Percentiles rank a stretch among this genome's conserved stretches.
Evolutionary conservation across 2,329 filamentous ascomycete species (phyloP).

Genomic region (Ophiostoma himal-ulmi): DNA sequence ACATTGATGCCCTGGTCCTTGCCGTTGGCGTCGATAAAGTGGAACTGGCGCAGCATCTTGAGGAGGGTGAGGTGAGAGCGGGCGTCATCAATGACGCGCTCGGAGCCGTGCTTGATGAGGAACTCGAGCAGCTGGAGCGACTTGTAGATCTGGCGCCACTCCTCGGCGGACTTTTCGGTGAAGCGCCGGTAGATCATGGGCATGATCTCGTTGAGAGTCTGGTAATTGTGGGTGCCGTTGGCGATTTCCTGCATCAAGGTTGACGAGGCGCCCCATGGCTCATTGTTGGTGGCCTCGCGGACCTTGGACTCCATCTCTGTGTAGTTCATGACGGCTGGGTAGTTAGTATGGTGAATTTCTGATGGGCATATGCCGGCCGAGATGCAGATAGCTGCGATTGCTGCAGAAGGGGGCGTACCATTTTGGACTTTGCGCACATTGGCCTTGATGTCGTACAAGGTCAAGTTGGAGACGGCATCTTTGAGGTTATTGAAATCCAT

Average conservation of each 20-base stretch:
- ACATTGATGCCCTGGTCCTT: slow-evolving; percentile 99
- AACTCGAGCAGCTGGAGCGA: slow-evolving; percentile 90
- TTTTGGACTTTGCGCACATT: slow-evolving; percentile 94
- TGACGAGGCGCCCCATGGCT: slow-evolving; percentile 86
- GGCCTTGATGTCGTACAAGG: slow-evolving; percentile 91
- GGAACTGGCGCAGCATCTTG: slow-evolving; percentile 98
- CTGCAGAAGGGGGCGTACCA: slow-evolving; percentile 53
- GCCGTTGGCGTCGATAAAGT: slow-evolving; percentile 91
- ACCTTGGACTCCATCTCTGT: slow-evolving; percentile 67
- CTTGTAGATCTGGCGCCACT: slow-evolving; percentile 99
- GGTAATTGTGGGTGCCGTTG: slow-evolving; percentile 95
- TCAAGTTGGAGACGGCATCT: slow-evolving; percentile 83
- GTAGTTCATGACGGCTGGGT: slow-evolving; percentile 89
- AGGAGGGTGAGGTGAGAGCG: slow-evolving; percentile 89
- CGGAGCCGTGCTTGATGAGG: slow-evolving; percentile 95
- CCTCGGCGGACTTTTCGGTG: slow-evolving; percentile 94
- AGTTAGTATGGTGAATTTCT: neutral
- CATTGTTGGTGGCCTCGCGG: slow-evolving; percentile 97
- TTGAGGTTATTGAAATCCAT: slow-evolving; percentile 87
- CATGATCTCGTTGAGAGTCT: slow-evolving; percentile 98
- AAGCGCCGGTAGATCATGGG: slow-evolving; percentile 99
- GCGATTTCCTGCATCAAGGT: slow-evolving; percentile 96
- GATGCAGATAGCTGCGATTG: too few relatives aligned
- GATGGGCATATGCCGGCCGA: neutral
- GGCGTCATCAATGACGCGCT: slow-evolving; percentile 94